phyloP scores from a whole-genome alignment of 371 early-diverging fungal species.

The Mucor indicus region DNA sequence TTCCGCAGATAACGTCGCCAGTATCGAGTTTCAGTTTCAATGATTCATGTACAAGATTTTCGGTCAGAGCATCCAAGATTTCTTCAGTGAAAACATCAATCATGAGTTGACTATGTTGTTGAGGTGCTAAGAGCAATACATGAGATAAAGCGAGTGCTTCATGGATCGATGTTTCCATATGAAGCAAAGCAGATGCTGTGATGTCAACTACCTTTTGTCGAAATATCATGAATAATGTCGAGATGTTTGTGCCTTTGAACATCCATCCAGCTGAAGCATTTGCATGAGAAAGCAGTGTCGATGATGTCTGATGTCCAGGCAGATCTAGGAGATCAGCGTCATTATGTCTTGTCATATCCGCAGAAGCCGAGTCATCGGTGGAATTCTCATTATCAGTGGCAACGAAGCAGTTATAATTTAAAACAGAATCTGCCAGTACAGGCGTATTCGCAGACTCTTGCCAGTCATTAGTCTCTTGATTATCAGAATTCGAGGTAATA shows the following conservation, averaged over 20 bases:
- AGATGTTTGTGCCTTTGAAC: conserved; percentile 15
- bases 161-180: conserved; percentile 18
- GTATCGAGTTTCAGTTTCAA: conserved; percentile 9
- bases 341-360: conserved; percentile 13
- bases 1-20: conserved; percentile 10
- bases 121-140: conserved; percentile 18
- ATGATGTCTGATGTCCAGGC: conserved; percentile 15
- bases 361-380: conserved; percentile 15
- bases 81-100: conserved; percentile 19
- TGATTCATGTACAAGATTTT: conserved; percentile 16
- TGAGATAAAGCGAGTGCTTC: conserved; percentile 17
- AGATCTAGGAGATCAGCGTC: conserved; percentile 16
- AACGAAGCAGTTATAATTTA: conserved; percentile 14
- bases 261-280: conserved; percentile 12
- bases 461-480: conserved; percentile 13
- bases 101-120: conserved; percentile 13
- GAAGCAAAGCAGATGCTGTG: conserved; percentile 14
- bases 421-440: conserved; percentile 14
- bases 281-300: conserved; percentile 8
- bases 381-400: conserved; percentile 18
- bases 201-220: conserved; percentile 12
- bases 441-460: conserved; percentile 15
- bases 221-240: conserved; percentile 15
- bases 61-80: conserved; percentile 17
- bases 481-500: conserved; percentile 16